Conservation (phyloP, 176 grass and related monocot genomes). For the Sorghum bicolor region DNA sequence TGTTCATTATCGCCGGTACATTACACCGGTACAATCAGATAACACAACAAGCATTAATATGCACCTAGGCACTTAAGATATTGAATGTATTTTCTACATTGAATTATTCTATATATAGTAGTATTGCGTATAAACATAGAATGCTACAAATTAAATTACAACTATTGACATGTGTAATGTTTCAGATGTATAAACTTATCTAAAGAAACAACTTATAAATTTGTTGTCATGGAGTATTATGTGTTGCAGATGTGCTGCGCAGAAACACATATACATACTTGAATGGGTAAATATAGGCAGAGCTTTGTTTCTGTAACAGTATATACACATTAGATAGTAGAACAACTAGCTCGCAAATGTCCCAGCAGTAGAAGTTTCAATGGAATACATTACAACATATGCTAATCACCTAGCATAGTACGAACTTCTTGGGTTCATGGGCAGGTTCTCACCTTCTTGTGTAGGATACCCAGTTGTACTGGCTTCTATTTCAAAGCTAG, state of each 20-base stretch:
- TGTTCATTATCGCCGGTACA: too few species aligned
- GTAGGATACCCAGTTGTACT: not conserved
- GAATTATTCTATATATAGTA: too few species aligned
- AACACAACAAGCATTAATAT: too few species aligned
- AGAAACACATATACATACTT: too few species aligned
- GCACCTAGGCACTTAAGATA: too few species aligned
- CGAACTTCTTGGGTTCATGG: conserved; percentile 32
- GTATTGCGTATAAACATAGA: too few species aligned
- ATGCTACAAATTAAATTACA: too few species aligned
- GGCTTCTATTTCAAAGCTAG: not conserved
- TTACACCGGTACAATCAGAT: too few species aligned
- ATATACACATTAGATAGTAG: too few species aligned
- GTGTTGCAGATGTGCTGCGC: not conserved
- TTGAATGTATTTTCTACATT: too few species aligned
- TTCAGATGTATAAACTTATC: too few species aligned
- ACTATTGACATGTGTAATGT: too few species aligned
- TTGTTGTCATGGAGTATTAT: not conserved
- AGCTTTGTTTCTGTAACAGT: not conserved
- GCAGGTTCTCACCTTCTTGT: not conserved
- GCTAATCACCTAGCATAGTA: conserved; percentile 21
- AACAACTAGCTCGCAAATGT: not conserved
- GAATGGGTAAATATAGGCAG: not conserved
- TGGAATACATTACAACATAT: not conserved
- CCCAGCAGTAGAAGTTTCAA: not conserved
- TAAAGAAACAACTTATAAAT: not conserved